Base-by-base conservation (phyloP, 768 basidiomycete genomes). In the Lactifluus rugatus region DNA sequence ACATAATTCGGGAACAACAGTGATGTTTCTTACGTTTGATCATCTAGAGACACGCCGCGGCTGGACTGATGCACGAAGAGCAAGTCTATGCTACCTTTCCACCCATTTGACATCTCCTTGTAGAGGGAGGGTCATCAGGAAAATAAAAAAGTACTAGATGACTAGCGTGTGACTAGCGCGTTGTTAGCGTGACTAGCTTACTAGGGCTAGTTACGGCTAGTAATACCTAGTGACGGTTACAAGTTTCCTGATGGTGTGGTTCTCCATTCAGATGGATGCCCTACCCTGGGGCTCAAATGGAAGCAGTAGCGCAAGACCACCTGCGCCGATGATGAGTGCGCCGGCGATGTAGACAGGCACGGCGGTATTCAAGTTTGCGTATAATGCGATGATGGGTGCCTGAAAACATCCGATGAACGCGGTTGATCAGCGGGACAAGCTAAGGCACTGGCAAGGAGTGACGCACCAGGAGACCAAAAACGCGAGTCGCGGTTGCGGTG, bases 261-360 rank as follows among this genome's bases (percentile, higher is more conserved):
- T 23, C n/a, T 19, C 42, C 2, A 28, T 42, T 67, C 74, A 88
- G 66, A 86, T 79, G 48, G 84, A 83, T 31, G 81, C 82, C 65
- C 80, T 84, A n/a, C 87, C 88, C 64, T 82, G 72, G 0, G 87
- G 82, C 68, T 90, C 87, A 61, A 82, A 89, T 0, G 87, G 89
- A 19, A 91, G 70, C 0, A 85, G 65, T 32, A 88, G 66, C 1
- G 84, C 78, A 49, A 89, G 63, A 8, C 73, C 67, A 2, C 85
- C 87, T 6, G 83, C 78, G 53, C 75, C 71, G 23, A 89, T 73
- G 59, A 87, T 75, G 56, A 90, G 64, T 5, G 76, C 81, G 1
- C 83, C 87, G 9, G 84, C 76, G 44, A 87, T 80, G 66, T 85
- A 89, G 28, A 89, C 84, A 0, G 88, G 88, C 0, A 81, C 82